These are phyloP conservation scores for Boletus rex-veris DNA, from an alignment of 768 basidiomycete genomes.

Conservation along the genomic window DNA sequence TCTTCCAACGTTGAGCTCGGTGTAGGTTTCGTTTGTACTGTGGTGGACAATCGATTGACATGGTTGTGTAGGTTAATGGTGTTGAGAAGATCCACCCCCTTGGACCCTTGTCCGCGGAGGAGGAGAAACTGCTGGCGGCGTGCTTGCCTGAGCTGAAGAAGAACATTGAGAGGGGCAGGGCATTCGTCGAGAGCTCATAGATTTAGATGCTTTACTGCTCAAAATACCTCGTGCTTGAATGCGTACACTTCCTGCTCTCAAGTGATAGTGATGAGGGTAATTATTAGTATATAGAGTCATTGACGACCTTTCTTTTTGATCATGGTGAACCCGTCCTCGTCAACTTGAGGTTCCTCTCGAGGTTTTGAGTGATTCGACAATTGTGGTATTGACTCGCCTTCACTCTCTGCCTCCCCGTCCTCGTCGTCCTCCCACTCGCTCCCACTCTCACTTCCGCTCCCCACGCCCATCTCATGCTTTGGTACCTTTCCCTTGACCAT, in stretches of 20 bases:
- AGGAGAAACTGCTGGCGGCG: conserved; percentile 82
- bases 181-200: conserved; percentile 54
- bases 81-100: conserved; percentile 90
- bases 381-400: conserved; percentile 52
- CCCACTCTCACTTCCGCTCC: conserved; percentile 37
- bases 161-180: conserved; percentile 96
- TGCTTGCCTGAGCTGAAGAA: conserved; percentile 92
- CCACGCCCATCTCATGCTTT: conserved; percentile 40
- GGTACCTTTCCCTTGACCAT: conserved; percentile 55
- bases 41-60: conserved; percentile 3
- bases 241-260: neutral
- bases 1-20: conserved; percentile 92
- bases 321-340: conserved; percentile 90
- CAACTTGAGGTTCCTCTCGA: conserved; percentile 64
- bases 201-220: conserved; percentile 13
- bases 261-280: neutral
- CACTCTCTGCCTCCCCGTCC: conserved; percentile 31
- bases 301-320: conserved; percentile 58
- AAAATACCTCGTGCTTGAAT: conserved; percentile 24
- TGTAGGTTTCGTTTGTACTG: conserved; percentile 42
- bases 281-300: conserved; percentile 19
- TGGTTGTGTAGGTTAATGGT: conserved; percentile 59
- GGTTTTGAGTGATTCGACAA: conserved; percentile 43
- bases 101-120: conserved; percentile 74
- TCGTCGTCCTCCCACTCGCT: conserved; percentile 44